Evolutionary conservation across 2,329 filamentous ascomycete species (phyloP).

Genomic region (Meredithiella fracta): DNA sequence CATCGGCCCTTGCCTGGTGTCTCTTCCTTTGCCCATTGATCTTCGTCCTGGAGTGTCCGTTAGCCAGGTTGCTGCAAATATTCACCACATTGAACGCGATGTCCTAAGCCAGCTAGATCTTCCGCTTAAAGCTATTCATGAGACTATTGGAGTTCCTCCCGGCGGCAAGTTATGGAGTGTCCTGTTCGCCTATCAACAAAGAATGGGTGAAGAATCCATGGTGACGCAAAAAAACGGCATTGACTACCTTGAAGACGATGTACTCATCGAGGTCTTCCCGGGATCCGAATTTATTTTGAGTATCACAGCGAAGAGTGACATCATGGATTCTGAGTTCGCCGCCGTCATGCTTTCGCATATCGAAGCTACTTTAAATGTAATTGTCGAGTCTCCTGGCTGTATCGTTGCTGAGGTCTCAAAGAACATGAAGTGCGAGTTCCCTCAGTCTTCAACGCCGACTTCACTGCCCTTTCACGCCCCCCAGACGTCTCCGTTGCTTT

Average conservation of each 20-base stretch:
- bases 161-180: slow-evolving; percentile 56
- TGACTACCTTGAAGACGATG: slow-evolving; percentile 60
- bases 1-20: slow-evolving; percentile 64
- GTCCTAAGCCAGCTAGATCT: slow-evolving; percentile 47
- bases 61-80: slow-evolving; percentile 42
- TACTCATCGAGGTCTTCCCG: slow-evolving; percentile 66
- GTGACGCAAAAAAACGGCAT: slow-evolving; percentile 42
- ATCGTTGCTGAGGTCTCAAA: slow-evolving; percentile 5
- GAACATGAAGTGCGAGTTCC: slow-evolving; percentile 21
- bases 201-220: slow-evolving; percentile 27
- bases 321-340: slow-evolving; percentile 39
- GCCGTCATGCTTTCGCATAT: slow-evolving; percentile 44
- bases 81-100: slow-evolving; percentile 50
- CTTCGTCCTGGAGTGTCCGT: slow-evolving; percentile 29
- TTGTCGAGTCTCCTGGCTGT: slow-evolving; percentile 19
- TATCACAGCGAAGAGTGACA: slow-evolving; percentile 31
- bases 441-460: slow-evolving; percentile 33
- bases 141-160: neutral
- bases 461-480: slow-evolving; percentile 20
- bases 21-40: slow-evolving; percentile 36
- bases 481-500: slow-evolving; percentile 36
- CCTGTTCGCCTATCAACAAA: slow-evolving; percentile 74
- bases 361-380: slow-evolving; percentile 28
- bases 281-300: slow-evolving; percentile 21
- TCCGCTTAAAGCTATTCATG: slow-evolving; percentile 47